Evolutionary conservation across 139 green algal species (phyloP).

Genomic region (Tetradesmus lagerheimii): DNA sequence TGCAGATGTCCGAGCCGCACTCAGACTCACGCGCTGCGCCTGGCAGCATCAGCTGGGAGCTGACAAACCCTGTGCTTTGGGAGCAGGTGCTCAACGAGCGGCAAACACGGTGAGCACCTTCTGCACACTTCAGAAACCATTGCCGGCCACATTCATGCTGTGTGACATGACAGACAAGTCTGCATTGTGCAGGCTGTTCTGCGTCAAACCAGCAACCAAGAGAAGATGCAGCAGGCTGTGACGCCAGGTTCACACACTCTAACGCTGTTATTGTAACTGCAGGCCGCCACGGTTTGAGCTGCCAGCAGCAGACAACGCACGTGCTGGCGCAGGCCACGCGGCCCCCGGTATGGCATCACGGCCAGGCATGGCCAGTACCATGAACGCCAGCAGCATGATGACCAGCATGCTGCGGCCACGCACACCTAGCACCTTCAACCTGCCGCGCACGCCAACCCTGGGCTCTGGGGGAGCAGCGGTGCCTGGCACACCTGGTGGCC

Average conservation of each 20-base stretch:
- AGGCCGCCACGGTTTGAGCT: slow-evolving; percentile 11
- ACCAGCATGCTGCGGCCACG: slow-evolving; percentile 14
- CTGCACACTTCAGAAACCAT: no score
- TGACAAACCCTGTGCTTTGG: slow-evolving; percentile 73
- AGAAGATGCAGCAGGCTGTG: no score
- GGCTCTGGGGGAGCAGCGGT: neutral
- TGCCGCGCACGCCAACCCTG: slow-evolving; percentile 9
- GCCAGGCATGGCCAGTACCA: slow-evolving; percentile 17
- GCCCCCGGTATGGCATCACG: neutral
- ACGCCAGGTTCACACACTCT: no score
- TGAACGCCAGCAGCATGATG: slow-evolving; percentile 40
- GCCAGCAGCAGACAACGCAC: neutral
- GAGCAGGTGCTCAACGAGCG: slow-evolving; percentile 78
- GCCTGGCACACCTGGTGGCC: neutral
- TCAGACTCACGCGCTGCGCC: slow-evolving; percentile 70
- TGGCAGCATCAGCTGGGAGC: slow-evolving; percentile 59
- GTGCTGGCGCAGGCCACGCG: neutral
- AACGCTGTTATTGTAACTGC: neutral
- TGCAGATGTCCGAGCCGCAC: slow-evolving; percentile 77
- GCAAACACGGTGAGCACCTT: slow-evolving; percentile 39
- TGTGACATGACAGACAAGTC: no score
- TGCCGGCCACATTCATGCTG: no score
- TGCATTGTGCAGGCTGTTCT: neutral
- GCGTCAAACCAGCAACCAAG: neutral
- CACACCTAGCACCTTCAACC: slow-evolving; percentile 29